These are phyloP conservation scores for Mortierella sp. DNA, from an alignment of 371 early-diverging fungal genomes.

Conservation along the genomic window DNA sequence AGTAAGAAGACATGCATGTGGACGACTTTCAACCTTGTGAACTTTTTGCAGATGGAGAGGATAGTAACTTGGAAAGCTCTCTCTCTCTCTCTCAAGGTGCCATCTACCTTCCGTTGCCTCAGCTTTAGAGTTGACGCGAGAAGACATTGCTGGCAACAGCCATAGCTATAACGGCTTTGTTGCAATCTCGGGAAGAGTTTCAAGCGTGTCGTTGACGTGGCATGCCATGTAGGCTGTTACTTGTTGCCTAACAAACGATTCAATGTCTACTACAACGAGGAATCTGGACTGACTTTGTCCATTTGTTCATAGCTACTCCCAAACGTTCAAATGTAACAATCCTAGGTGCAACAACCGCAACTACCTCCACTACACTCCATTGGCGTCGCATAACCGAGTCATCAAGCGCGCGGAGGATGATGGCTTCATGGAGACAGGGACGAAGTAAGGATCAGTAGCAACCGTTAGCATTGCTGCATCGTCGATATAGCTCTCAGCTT, in stretches of 20 bases:
- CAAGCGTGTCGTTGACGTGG: constrained; percentile 16
- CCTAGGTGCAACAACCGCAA: constrained; percentile 38
- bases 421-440: constrained; percentile 45
- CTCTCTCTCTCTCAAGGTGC: constrained; percentile 12
- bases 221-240: constrained; percentile 44
- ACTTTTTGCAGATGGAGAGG: too few relatives aligned
- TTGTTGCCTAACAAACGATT: too few relatives aligned
- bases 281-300: too few relatives aligned
- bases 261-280: too few relatives aligned
- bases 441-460: constrained; percentile 7
- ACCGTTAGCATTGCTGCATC: background rate
- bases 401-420: constrained; percentile 40
- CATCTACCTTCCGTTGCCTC: constrained; percentile 14
- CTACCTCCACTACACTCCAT: constrained; percentile 36
- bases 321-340: constrained; percentile 33
- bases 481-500: background rate
- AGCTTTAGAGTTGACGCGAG: constrained; percentile 10
- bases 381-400: constrained; percentile 10
- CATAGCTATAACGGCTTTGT: constrained; percentile 21
- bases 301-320: constrained; percentile 29
- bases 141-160: constrained; percentile 12
- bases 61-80: background rate
- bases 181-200: constrained; percentile 18
- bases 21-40: background rate
- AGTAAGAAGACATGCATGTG: constrained; percentile 14